Conservation (phyloP, 2,329 filamentous ascomycete species). For the Colletotrichum viniferum region DNA sequence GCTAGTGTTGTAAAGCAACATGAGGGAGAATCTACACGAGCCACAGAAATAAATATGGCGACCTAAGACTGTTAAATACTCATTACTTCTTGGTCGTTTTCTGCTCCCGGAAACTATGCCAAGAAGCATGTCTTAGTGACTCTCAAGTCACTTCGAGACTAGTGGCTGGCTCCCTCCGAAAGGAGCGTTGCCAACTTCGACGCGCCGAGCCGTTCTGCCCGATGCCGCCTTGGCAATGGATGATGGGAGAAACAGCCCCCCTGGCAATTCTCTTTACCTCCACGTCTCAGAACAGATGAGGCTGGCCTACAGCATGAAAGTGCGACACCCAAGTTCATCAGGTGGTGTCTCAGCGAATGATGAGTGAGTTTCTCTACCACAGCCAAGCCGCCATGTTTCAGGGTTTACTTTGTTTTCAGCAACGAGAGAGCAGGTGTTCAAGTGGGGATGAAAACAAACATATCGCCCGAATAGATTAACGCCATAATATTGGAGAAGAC, state of each 20-base stretch:
- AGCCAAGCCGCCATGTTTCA: neutral
- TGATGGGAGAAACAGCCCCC: neutral
- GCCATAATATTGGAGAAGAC: neutral
- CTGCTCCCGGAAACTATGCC: neutral
- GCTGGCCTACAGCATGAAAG: neutral
- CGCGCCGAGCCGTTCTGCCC: neutral
- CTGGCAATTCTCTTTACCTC: neutral
- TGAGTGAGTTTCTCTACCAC: neutral
- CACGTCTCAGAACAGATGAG: accelerated
- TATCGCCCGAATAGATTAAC: neutral
- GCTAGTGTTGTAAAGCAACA: neutral
- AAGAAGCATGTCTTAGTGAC: neutral
- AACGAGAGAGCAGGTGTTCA: neutral
- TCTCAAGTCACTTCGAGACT: neutral
- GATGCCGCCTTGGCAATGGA: neutral
- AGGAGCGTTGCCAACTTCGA: neutral
- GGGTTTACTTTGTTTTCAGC: neutral
- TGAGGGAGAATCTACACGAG: neutral
- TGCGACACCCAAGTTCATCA: neutral
- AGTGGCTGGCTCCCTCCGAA: neutral
- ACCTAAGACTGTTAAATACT: neutral
- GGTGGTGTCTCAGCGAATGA: neutral
- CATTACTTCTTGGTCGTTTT: neutral
- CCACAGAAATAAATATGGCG: neutral
- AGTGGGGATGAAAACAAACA: neutral